Conservation (phyloP, 805 yeast genomes). For the Candida nitratophila region DNA sequence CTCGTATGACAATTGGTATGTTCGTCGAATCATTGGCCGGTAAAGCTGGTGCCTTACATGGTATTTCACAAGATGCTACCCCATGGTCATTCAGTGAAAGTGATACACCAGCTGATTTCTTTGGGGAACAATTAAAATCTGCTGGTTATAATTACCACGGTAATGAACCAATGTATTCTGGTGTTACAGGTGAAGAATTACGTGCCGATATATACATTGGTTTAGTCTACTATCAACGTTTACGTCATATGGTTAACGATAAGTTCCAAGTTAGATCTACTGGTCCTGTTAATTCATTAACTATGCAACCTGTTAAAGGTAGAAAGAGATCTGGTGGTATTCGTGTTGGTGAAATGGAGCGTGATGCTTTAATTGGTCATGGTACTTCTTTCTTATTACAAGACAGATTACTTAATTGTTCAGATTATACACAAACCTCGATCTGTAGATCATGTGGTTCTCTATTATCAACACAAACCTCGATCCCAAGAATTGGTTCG, state of each 20-base stretch:
- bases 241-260: conserved; percentile 99
- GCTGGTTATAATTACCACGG: conserved; percentile 98
- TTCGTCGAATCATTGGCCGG: conserved; percentile 98
- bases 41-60: conserved; percentile 96
- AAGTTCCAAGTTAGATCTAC: conserved; percentile 99
- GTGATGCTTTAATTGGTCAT: conserved; percentile 98
- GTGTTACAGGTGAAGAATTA: conserved; percentile 96
- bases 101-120: conserved; percentile 95
- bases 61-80: conserved; percentile 94
- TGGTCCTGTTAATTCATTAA: conserved; percentile 93
- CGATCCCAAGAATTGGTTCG: conserved; percentile 88
- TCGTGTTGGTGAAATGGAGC: conserved; percentile 99
- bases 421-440: conserved; percentile 89
- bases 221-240: conserved; percentile 94
- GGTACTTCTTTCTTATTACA: conserved; percentile 94
- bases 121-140: conserved; percentile 81
- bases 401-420: conserved; percentile 90
- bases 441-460: conserved; percentile 94
- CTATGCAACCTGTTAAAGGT: conserved; percentile 99
- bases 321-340: conserved; percentile 99
- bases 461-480: conserved; percentile 76
- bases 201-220: conserved; percentile 95
- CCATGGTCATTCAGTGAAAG: conserved; percentile 91
- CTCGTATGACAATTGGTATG: conserved; percentile 99
- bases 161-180: conserved; percentile 98